Evolutionary conservation across 208 protist species (phyloP).

Genomic region (Trypanosoma avium): DNA sequence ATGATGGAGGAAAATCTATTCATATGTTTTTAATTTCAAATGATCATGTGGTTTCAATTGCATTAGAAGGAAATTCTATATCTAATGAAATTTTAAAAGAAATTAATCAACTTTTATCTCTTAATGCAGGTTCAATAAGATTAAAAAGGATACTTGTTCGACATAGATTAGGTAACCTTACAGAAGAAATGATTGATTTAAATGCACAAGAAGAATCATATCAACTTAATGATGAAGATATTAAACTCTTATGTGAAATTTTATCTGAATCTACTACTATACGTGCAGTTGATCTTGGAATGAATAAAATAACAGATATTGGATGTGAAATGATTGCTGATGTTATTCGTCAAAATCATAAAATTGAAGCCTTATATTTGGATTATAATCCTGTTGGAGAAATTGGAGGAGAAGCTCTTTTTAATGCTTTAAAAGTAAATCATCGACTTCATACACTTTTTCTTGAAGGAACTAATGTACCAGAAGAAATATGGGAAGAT

Average conservation of each 20-base stretch:
- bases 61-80: constrained; percentile 57
- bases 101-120: constrained; percentile 57
- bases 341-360: constrained; percentile 76
- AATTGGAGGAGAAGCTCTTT: constrained; percentile 69
- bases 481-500: constrained; percentile 64
- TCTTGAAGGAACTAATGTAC: constrained; percentile 56
- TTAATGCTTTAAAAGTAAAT: constrained; percentile 77
- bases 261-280: constrained; percentile 48
- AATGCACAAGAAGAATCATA: constrained; percentile 45
- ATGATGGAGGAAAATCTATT: constrained; percentile 48
- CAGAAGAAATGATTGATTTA: constrained; percentile 61
- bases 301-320: constrained; percentile 71
- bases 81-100: constrained; percentile 33
- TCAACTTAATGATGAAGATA: constrained; percentile 65
- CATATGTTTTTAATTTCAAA: constrained; percentile 40
- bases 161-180: constrained; percentile 36
- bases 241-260: constrained; percentile 54
- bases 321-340: constrained; percentile 76
- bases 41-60: constrained; percentile 42
- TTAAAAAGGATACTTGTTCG: constrained; percentile 67
- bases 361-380: constrained; percentile 71
- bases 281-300: constrained; percentile 60
- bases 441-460: constrained; percentile 66
- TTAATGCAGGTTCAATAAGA: constrained; percentile 68
- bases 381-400: constrained; percentile 70